Base-by-base conservation (phyloP, 257 asterid genomes). In the Striga asiatica region DNA sequence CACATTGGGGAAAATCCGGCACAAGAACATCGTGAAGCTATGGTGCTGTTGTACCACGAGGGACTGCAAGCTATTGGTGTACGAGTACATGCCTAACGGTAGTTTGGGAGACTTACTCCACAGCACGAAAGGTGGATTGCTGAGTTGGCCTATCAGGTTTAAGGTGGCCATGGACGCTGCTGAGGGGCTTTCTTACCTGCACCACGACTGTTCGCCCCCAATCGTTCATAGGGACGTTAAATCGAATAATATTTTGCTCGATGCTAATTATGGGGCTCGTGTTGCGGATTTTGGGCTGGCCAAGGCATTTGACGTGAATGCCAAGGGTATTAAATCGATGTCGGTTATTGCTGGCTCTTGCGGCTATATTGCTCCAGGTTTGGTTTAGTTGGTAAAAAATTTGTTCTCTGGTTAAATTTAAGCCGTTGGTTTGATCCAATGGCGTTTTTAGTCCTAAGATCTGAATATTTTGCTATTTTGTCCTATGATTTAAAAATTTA, bases 341-440 rank as follows among this genome's bases (percentile, higher is more conserved):
- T 91, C 98, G 28, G 88, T 80, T 6, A 87, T 91, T 29, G 98
- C 96, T 3, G 98, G 98, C 1, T 91, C 98, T 28, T 81, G 94
- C 31, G 98, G 98, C 43, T 91, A 91, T 45, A 91, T 91, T 39
- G 98, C 98, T 2, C 98, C 98, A 53, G 98, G 98, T 91, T n/a
- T 50, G 58, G 47, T 41, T n/a, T 3, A 0, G 35, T 39, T 39
- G 13, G 12, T 31, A 6, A 0, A 1, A 31, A 6, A 31, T 31
- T 0, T n/a, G 0, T 4, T 13, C 6, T 14, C n/a, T n/a, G n/a
- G n/a, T n/a, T n/a, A n/a, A n/a, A n/a, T n/a, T n/a, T n/a, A n/a
- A n/a, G n/a, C n/a, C n/a, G n/a, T n/a, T n/a, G n/a, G n/a, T n/a
- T n/a, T n/a, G n/a, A n/a, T n/a, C n/a, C n/a, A n/a, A n/a, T n/a